Evolutionary conservation across 805 yeast genomes (phyloP).

Genomic region (Wickerhamomyces rabaulensis): DNA sequence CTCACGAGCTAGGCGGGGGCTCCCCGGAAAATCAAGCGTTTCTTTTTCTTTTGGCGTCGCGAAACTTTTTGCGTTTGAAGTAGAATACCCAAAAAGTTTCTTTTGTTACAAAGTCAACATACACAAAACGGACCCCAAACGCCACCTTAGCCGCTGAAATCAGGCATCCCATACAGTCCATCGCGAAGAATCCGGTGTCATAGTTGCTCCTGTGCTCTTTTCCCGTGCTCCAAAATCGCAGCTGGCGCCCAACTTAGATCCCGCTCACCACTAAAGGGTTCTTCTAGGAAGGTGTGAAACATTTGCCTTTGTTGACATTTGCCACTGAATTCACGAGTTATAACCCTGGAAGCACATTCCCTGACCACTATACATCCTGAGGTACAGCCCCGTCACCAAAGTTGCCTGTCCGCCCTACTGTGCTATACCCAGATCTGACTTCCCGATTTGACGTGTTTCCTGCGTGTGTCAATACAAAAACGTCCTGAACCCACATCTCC

Average conservation of each 20-base stretch:
- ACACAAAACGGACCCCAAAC: neutral
- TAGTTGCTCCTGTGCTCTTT: neutral
- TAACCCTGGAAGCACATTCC: neutral
- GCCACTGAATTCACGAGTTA: neutral
- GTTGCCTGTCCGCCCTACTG: neutral
- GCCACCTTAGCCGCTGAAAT: neutral
- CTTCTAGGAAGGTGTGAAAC: neutral
- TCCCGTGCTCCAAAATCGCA: neutral
- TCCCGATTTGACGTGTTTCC: neutral
- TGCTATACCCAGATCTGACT: neutral
- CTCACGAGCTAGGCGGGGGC: too few relatives aligned
- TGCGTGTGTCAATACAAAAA: neutral
- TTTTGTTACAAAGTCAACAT: neutral
- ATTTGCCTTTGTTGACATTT: neutral
- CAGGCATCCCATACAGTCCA: neutral
- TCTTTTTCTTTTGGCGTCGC: neutral
- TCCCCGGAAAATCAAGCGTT: neutral
- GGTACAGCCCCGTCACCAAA: neutral
- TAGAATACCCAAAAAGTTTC: neutral
- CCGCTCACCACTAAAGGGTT: neutral
- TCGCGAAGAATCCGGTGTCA: too few relatives aligned
- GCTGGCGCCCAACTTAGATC: neutral
- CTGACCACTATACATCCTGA: neutral
- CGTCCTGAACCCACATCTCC: neutral
- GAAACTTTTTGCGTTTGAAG: neutral